Evolutionary conservation across 495 filamentous ascomycete species (phyloP), one percentile per base, ranked within the genome.

Genomic region (Trichocladium antarcticum): DNA sequence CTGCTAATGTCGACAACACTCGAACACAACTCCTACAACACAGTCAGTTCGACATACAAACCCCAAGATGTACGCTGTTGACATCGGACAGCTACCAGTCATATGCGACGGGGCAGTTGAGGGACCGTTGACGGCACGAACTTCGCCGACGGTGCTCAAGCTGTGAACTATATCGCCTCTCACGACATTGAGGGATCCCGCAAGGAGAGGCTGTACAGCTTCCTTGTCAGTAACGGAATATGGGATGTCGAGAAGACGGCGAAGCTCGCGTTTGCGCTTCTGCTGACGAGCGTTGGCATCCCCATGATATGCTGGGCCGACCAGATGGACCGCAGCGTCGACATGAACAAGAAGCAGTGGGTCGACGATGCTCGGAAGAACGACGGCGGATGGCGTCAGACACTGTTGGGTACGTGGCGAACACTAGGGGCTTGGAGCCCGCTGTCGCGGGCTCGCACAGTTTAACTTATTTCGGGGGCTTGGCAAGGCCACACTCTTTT

Each of bases 261-360:
- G 24, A 57, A 56, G 50, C 49, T 66, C 17, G 63, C 63, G 3
- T 62, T 60, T 35, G 60, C 55, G 10, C 45, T 55, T 7, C 52
- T 66, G 15, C 40, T 66, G 9, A 66, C 60, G n/a, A 50, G 56
- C n/a, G 63, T 66, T 19, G 60, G 63, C 11, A 54, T 62, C 1
- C 63, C 63, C 8, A 63, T 66, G 60, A 66, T 66, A 12, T 39
- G 63, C 63, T 1, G 63, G 63, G 19, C 36, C 15, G 63, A 66
- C 40, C 49, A 59, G 40, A 56, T 58, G 51, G 63, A 66, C 22
- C 52, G 45, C 20, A 53, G 54, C 17, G 50, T 61, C 28, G 51
- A 50, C 22, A 53, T 56, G 46, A 14, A 45, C 17, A 34, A 54
- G 37, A 66, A 63, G 47, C 63, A 66, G 52, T 60, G 60, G 1